phyloP scores from a whole-genome alignment of 225 moss, liverwort and hornwort species.

The Climacium dendroides region DNA sequence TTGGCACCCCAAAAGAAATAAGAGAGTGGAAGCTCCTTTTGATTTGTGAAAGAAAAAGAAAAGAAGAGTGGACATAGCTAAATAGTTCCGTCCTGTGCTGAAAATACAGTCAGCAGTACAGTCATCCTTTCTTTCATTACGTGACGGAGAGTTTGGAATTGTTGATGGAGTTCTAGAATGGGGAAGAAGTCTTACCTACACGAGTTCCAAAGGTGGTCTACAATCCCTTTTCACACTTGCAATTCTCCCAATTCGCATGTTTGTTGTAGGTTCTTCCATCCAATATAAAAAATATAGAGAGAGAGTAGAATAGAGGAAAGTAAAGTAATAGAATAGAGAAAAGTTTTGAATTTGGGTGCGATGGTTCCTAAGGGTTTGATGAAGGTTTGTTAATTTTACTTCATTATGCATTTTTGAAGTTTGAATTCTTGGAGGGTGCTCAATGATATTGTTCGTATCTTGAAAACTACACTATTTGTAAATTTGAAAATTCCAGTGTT shows the following conservation, averaged over 20 bases:
- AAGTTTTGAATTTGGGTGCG: no score
- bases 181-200: neutral
- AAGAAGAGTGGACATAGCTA: no score
- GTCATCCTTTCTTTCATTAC: neutral
- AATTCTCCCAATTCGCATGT: no score
- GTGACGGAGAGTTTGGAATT: neutral
- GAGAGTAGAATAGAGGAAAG: no score
- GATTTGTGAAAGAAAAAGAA: no score
- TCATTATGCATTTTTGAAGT: neutral
- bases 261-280: neutral
- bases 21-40: neutral
- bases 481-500: neutral
- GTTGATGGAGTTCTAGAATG: neutral
- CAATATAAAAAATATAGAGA: no score
- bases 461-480: neutral
- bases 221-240: neutral
- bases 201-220: neutral
- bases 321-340: neutral
- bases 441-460: neutral
- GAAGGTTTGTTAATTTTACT: neutral
- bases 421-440: neutral
- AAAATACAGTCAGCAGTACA: neutral
- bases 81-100: neutral
- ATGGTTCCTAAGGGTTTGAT: accelerated
- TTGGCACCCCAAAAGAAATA: no score